Evolutionary conservation across 225 moss, liverwort and hornwort species (phyloP).

Genomic region (Pseudisothecium myosuroides): DNA sequence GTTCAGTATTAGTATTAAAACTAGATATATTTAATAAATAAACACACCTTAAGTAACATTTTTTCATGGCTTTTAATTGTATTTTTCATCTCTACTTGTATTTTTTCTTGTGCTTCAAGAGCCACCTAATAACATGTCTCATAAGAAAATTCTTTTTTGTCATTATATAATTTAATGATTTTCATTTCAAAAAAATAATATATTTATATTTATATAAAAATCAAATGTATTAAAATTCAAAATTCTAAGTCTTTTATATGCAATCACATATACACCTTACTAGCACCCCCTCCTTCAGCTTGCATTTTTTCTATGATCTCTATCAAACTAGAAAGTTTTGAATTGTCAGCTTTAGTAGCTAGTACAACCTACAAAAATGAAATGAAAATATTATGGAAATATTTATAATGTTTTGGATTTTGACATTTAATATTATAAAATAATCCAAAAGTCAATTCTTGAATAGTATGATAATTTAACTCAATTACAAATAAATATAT

Average conservation of each 20-base stretch:
- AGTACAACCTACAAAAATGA: constrained; percentile 30
- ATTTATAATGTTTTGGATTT: not conserved
- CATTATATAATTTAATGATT: not conserved
- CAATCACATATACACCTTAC: not conserved
- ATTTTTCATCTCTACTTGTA: constrained; percentile 19
- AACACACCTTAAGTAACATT: constrained; percentile 60
- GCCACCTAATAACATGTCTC: not conserved
- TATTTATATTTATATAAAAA: not conserved
- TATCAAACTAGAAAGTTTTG: constrained; percentile 25
- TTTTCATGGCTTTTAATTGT: constrained; percentile 78
- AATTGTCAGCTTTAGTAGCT: constrained; percentile 61
- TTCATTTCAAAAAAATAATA: not conserved
- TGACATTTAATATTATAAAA: not conserved
- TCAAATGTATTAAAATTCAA: not conserved
- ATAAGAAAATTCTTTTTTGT: too few relatives aligned
- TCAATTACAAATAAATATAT: not conserved
- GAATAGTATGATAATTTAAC: not conserved
- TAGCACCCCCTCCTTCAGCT: not conserved
- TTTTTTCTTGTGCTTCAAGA: not conserved
- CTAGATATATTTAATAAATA: too few relatives aligned
- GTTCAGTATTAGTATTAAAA: too few relatives aligned
- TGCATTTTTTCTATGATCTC: constrained; percentile 40
- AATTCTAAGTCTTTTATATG: too few relatives aligned
- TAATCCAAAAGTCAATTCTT: not conserved
- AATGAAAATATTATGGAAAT: not conserved